These are phyloP conservation scores for Blastobotrys aristatus DNA, from an alignment of 1,139 yeast species.

Conservation along the genomic window DNA sequence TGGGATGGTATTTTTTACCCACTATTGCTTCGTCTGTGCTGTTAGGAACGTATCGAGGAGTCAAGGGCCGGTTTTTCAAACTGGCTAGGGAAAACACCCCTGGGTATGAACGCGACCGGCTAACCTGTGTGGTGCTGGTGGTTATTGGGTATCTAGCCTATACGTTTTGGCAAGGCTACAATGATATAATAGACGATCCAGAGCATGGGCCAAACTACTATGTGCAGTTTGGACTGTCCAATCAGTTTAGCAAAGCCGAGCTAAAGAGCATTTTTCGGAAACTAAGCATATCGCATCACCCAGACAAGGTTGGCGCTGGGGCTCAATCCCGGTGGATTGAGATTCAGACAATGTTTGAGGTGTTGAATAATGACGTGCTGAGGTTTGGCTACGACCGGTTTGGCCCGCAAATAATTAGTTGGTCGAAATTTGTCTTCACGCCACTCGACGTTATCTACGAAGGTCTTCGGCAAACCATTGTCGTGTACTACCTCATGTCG, in stretches of 20 bases:
- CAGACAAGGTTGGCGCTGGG: constrained; percentile 31
- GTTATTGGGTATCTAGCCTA: constrained; percentile 6
- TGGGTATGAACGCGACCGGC: constrained; percentile 1
- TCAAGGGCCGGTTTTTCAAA: neutral
- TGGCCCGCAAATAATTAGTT: constrained; percentile 20
- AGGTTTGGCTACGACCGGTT: constrained; percentile 36
- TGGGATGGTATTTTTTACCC: constrained; percentile 3
- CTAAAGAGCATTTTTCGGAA: constrained; percentile 24
- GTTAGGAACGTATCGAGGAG: neutral
- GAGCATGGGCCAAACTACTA: constrained; percentile 17
- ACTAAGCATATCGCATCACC: constrained; percentile 31
- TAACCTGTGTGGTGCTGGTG: constrained; percentile 1
- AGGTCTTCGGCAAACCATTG: neutral
- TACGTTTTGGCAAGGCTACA: constrained; percentile 2
- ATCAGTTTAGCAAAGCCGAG: constrained; percentile 15
- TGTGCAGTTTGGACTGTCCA: constrained; percentile 17
- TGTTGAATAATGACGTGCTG: constrained; percentile 25
- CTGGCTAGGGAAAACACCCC: neutral
- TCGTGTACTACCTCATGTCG: neutral
- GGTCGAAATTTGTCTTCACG: constrained; percentile 2
- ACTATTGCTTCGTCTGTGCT: neutral
- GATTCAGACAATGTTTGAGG: constrained; percentile 30
- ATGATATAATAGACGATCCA: constrained; percentile 4
- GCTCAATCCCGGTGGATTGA: constrained; percentile 24
- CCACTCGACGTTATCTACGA: constrained; percentile 1